A percentile compares a stretch with the other conserved stretches of the same genome.
Evolutionary conservation across 345 rosid species (phyloP).

Genomic region (Lumnitzera racemosa): DNA sequence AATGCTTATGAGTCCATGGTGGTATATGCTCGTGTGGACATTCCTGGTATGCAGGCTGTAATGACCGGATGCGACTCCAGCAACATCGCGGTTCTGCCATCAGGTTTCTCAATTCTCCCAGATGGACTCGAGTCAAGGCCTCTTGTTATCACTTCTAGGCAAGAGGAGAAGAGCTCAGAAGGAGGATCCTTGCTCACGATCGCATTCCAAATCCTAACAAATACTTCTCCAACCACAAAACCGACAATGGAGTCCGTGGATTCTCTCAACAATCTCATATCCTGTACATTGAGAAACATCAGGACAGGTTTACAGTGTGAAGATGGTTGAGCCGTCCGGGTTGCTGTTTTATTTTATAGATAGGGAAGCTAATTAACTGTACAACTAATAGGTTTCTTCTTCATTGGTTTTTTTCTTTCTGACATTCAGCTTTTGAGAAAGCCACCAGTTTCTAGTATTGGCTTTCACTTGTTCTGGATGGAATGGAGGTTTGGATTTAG

Average conservation of each 20-base stretch:
- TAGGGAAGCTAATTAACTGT: constrained; percentile 18
- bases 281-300: constrained; percentile 68
- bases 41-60: constrained; percentile 65
- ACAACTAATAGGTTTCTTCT: constrained; percentile 19
- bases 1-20: constrained; percentile 82
- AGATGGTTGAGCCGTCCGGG: constrained; percentile 37
- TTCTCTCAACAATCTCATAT: constrained; percentile 63
- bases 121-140: constrained; percentile 88
- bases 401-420: neutral
- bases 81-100: constrained; percentile 71
- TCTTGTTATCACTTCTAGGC: constrained; percentile 72
- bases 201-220: constrained; percentile 70
- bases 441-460: constrained; percentile 14
- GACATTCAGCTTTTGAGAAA: constrained; percentile 5
- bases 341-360: constrained; percentile 3
- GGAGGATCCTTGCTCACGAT: constrained; percentile 85
- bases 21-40: constrained; percentile 79
- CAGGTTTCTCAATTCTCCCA: constrained; percentile 88
- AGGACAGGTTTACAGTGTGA: constrained; percentile 80
- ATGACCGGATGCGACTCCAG: constrained; percentile 90
- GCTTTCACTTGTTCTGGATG: constrained; percentile 17
- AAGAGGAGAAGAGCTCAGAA: constrained; percentile 69
- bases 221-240: constrained; percentile 64
- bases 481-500: constrained; percentile 7
- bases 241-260: constrained; percentile 72